Percentiles rank a stretch among this genome's conserved stretches.
Conservation (phyloP, 202 grass and related monocot species). For the Musa balbisiana region DNA sequence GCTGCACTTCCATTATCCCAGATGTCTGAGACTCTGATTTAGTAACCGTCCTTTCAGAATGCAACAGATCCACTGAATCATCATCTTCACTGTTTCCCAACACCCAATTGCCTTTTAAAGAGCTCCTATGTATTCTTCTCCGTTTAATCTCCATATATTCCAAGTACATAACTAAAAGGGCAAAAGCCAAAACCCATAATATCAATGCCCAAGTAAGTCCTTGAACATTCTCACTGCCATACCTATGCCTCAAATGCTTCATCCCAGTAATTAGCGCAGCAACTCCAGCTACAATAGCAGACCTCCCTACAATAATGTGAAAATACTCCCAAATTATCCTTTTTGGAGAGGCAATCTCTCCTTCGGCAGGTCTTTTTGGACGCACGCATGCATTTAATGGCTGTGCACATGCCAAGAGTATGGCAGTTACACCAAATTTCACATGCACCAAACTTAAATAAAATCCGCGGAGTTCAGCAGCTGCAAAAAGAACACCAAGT, state of each 20-base stretch:
- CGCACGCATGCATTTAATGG: slow-evolving; percentile 71
- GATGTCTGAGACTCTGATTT: slow-evolving; percentile 49
- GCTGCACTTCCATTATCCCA: slow-evolving; percentile 57
- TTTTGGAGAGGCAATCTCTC: slow-evolving; percentile 35
- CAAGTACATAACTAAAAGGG: slow-evolving; percentile 44
- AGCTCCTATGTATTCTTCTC: slow-evolving; percentile 22
- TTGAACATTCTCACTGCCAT: slow-evolving; percentile 70
- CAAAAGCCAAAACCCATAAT: slow-evolving; percentile 57
- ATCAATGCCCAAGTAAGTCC: slow-evolving; percentile 68
- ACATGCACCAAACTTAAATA: slow-evolving; percentile 57
- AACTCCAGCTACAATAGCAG: slow-evolving; percentile 48
- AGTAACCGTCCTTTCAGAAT: slow-evolving; percentile 21
- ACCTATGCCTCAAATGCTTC: slow-evolving; percentile 67
- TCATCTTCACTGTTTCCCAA: slow-evolving; percentile 63
- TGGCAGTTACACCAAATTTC: slow-evolving; percentile 66
- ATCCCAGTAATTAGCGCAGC: slow-evolving; percentile 61
- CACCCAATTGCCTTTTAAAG: slow-evolving; percentile 53
- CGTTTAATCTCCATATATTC: slow-evolving; percentile 60
- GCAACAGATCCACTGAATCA: slow-evolving; percentile 68
- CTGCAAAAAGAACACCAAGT: slow-evolving; percentile 69
- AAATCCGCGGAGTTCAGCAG: slow-evolving; percentile 53
- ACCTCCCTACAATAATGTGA: slow-evolving; percentile 73
- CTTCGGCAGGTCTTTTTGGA: slow-evolving; percentile 42
- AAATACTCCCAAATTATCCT: slow-evolving; percentile 79
- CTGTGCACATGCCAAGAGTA: slow-evolving; percentile 51